Conservation (phyloP, 2,329 filamentous ascomycete species). For the Triangularia verruculosa region DNA sequence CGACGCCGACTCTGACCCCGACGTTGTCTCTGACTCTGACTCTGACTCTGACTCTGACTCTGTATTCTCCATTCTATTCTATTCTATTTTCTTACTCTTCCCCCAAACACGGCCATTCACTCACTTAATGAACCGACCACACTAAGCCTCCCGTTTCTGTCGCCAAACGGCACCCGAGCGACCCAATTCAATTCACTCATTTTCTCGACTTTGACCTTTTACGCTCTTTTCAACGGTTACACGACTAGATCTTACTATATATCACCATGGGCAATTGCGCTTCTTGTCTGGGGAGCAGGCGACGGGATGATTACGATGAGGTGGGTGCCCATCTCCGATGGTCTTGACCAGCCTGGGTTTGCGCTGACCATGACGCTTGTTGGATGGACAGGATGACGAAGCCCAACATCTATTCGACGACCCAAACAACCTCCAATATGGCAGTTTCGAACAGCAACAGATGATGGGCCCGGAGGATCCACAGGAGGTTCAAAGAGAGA, state of each 20-base stretch:
- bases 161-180: slow-evolving; percentile 12
- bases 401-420: slow-evolving; percentile 61
- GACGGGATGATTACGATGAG: slow-evolving; percentile 53
- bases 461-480: slow-evolving; percentile 56
- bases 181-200: not conserved
- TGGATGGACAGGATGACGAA: slow-evolving; percentile 50
- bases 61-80: slow-evolving; percentile 2
- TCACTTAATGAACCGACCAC: slow-evolving; percentile 28
- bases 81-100: not conserved
- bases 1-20: too few relatives aligned
- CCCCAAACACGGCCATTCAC: slow-evolving; percentile 12
- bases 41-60: too few relatives aligned
- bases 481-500: slow-evolving; percentile 61
- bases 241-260: not conserved
- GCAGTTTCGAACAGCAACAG: slow-evolving; percentile 51
- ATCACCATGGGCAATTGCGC: slow-evolving; percentile 56
- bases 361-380: slow-evolving; percentile 16
- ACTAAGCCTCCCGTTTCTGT: slow-evolving; percentile 20
- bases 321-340: slow-evolving; percentile 35
- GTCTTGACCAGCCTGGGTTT: not conserved
- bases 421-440: slow-evolving; percentile 56
- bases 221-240: slow-evolving; percentile 5
- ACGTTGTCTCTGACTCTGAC: too few relatives aligned
- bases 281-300: slow-evolving; percentile 56
- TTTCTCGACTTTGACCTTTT: slow-evolving; percentile 8